These are phyloP conservation scores for Coprinellus micaceus DNA, from an alignment of 768 basidiomycete species.

Conservation along the genomic window DNA sequence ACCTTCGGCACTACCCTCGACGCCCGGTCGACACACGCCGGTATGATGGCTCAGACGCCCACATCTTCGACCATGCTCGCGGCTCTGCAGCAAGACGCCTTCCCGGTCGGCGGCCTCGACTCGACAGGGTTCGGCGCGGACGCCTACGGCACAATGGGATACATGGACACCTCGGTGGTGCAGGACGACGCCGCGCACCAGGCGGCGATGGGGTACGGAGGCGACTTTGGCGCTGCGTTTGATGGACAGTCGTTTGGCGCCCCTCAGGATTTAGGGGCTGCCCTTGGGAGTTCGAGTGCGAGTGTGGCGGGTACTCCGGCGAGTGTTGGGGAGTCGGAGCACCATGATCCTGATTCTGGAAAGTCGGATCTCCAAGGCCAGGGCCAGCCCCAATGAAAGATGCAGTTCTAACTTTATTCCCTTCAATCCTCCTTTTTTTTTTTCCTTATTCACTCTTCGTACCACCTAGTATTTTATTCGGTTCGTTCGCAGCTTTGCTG, in stretches of 20 bases:
- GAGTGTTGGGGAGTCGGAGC: constrained; percentile 49
- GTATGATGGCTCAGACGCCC: constrained; percentile 72
- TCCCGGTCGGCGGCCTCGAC: constrained; percentile 64
- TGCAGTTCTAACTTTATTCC: constrained; percentile 17
- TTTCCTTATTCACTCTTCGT: constrained; percentile 13
- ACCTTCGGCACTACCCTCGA: constrained; percentile 61
- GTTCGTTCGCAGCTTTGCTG: background rate
- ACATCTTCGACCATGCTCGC: constrained; percentile 91
- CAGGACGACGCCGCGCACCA: constrained; percentile 67
- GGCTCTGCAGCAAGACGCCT: constrained; percentile 75
- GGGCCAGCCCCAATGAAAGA: constrained; percentile 18
- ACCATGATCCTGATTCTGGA: constrained; percentile 56
- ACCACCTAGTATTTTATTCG: background rate
- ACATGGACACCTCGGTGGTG: constrained; percentile 67
- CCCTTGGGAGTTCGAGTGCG: constrained; percentile 24
- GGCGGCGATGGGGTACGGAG: constrained; percentile 57
- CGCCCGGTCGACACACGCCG: constrained; percentile 45
- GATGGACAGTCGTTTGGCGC: constrained; percentile 64
- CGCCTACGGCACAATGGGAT: constrained; percentile 65
- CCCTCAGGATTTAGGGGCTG: background rate
- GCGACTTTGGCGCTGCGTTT: constrained; percentile 66
- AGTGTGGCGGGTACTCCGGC: constrained; percentile 45
- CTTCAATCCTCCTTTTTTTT: constrained; percentile 16
- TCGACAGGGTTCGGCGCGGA: constrained; percentile 64
- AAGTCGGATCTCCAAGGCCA: constrained; percentile 56